Percentiles rank a stretch among this genome's conserved stretches.
Conservation (phyloP, 108 stramenopile genomes). For the Discostella stelligeroides region DNA sequence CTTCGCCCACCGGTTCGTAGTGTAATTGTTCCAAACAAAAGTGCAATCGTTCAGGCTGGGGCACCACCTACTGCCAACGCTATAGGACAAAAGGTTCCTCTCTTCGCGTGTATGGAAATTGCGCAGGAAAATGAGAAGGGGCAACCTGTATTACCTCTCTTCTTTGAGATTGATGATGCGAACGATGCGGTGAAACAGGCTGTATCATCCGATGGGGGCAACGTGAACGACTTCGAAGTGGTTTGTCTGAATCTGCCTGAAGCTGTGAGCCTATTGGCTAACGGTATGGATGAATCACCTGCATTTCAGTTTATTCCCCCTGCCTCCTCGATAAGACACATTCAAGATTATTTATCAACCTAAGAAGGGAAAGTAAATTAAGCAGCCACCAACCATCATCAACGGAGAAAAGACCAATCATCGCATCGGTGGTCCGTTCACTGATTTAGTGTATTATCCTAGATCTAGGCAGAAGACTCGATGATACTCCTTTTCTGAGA, state of each 20-base stretch:
- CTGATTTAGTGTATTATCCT: constrained; percentile 1
- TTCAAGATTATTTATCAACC: constrained; percentile 51
- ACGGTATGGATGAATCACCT: constrained; percentile 44
- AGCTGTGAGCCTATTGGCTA: constrained; percentile 54
- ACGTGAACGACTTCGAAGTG: constrained; percentile 60
- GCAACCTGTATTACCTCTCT: constrained; percentile 60
- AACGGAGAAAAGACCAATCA: not conserved
- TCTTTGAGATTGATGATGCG: constrained; percentile 60
- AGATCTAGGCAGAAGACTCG: too few species aligned
- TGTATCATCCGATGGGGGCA: constrained; percentile 53
- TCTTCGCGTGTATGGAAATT: constrained; percentile 77
- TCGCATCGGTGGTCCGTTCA: not conserved
- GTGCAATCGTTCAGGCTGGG: constrained; percentile 59
- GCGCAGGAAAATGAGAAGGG: constrained; percentile 58
- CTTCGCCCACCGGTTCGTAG: not conserved
- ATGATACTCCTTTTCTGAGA: too few species aligned
- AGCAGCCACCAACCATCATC: not conserved
- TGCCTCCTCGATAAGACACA: constrained; percentile 48
- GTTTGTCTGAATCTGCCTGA: constrained; percentile 53
- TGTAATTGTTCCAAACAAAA: constrained; percentile 59
- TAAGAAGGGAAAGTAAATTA: not conserved
- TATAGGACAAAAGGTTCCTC: constrained; percentile 68
- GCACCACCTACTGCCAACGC: constrained; percentile 64
- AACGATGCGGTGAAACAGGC: constrained; percentile 61
- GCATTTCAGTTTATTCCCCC: constrained; percentile 69